Conservation (phyloP, 768 basidiomycete species). For the Suillus decipiens region DNA sequence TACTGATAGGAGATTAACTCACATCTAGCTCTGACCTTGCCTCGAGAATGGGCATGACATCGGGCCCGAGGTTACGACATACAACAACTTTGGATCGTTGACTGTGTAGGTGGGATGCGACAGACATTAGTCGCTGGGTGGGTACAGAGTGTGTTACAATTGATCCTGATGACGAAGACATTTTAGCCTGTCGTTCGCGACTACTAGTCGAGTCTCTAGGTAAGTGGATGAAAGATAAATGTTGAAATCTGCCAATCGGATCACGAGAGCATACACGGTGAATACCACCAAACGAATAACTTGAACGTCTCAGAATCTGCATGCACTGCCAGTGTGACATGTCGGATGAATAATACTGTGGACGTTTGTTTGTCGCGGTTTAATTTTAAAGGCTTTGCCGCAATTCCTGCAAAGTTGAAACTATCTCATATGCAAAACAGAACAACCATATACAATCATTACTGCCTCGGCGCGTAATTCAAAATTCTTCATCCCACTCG, state of each 20-base stretch:
- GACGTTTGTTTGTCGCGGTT: too few relatives aligned
- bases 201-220: constrained; percentile 1
- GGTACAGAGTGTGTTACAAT: constrained; percentile 15
- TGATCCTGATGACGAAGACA: constrained; percentile 31
- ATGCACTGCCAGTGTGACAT: too few relatives aligned
- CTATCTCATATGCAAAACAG: not conserved
- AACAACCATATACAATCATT: not conserved
- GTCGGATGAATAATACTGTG: too few relatives aligned
- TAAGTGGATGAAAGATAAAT: not conserved
- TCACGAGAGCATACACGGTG: not conserved
- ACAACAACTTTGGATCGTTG: constrained; percentile 50
- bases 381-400: constrained; percentile 13
- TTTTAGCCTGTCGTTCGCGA: constrained; percentile 9
- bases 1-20: constrained; percentile 14
- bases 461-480: not conserved
- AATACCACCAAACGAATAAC: too few relatives aligned
- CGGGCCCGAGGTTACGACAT: constrained; percentile 59
- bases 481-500: not conserved
- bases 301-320: too few relatives aligned
- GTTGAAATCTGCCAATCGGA: not conserved
- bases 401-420: not conserved
- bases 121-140: constrained; percentile 27
- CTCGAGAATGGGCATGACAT: constrained; percentile 59
- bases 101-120: constrained; percentile 26
- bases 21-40: constrained; percentile 58